Base-by-base conservation (phyloP, 768 basidiomycete species). In the Clitopilus hobsonii region DNA sequence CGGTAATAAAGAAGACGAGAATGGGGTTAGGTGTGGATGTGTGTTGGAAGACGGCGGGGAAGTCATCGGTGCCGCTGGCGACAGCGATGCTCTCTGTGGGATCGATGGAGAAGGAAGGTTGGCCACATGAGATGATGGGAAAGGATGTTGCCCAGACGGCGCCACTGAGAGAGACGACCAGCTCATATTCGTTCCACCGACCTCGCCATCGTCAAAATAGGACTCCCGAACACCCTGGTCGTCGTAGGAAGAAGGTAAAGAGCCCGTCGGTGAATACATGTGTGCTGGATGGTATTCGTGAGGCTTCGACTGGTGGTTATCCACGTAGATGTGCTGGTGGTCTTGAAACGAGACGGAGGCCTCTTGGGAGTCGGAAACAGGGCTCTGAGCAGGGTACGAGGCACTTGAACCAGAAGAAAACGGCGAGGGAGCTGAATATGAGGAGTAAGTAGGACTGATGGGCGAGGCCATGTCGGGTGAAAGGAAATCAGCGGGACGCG, bases 391-490 rank as follows among this genome's bases (percentile, higher is more conserved):
- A 28, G 60, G 61, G 47, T 61, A 64, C 5, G 65, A 67, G 58
- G 71, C 70, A 51, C 66, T 66, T 3, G 75, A 75, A 11, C 67
- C 67, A 5, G 72, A 71, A 6, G 77, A 76, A 53, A 71, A 66
- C 25, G 75, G 74, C 2, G 76, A 76, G 3, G 72, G 61, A 0
- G 65, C 66, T 18, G 74, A 74, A 56, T 65, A 65, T 55, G 68
- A 64, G 0, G 75, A 69, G 51, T 71, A 68, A 54, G 74, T 70
- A 25, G 74, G 71, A 53, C 69, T 75, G 52, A 63, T 52, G 52
- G 66, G 66, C 36, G 66, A 65, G 22, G 63, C 25, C 67, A 69
- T 69, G 49, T 41, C 45, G 56, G 55, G 41, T 57, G 47, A 52
- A 57, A 23, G 53, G 30, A 52, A 55, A 54, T 59, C 26, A 47